phyloP scores from a whole-genome alignment of 2,329 filamentous ascomycete species.

The Blumeria graminis region DNA sequence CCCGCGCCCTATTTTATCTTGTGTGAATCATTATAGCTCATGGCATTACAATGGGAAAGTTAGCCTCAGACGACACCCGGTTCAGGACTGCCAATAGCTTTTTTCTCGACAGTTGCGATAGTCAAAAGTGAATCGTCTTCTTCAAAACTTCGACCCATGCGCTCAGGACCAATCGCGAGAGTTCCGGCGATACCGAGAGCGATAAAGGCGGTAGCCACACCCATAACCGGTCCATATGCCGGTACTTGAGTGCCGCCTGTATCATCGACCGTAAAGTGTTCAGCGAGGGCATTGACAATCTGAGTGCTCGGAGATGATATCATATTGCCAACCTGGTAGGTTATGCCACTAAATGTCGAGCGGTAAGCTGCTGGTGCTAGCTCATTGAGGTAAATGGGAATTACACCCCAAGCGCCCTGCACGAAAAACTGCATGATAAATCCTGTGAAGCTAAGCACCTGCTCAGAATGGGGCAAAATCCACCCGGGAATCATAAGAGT shows the following conservation, averaged over 20 bases:
- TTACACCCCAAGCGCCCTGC: conserved; percentile 53
- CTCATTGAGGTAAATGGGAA: conserved; percentile 53
- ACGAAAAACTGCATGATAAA: conserved; percentile 71
- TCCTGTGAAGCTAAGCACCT: conserved; percentile 48
- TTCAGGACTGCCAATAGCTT: too few relatives aligned
- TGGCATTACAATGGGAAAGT: too few relatives aligned
- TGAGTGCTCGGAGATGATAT: conserved; percentile 48
- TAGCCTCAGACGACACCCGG: too few relatives aligned
- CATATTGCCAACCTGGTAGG: conserved; percentile 56
- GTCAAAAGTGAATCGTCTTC: background rate
- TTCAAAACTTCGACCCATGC: background rate
- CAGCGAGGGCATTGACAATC: conserved; percentile 53
- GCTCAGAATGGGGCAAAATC: conserved; percentile 27
- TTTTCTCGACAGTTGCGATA: too few relatives aligned
- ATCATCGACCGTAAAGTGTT: conserved; percentile 46
- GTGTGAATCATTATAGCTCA: too few relatives aligned
- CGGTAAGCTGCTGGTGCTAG: conserved; percentile 45
- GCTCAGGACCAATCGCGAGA: background rate
- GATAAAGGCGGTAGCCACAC: conserved; percentile 23
- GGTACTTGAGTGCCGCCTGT: conserved; percentile 29
- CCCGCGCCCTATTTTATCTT: too few relatives aligned
- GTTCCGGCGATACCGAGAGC: background rate
- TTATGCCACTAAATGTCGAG: conserved; percentile 44
- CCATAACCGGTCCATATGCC: conserved; percentile 63
- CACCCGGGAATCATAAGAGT: conserved; percentile 68